Evolutionary conservation across 2,329 filamentous ascomycete species (phyloP).

Genomic region (Scedosporium apiospermum): DNA sequence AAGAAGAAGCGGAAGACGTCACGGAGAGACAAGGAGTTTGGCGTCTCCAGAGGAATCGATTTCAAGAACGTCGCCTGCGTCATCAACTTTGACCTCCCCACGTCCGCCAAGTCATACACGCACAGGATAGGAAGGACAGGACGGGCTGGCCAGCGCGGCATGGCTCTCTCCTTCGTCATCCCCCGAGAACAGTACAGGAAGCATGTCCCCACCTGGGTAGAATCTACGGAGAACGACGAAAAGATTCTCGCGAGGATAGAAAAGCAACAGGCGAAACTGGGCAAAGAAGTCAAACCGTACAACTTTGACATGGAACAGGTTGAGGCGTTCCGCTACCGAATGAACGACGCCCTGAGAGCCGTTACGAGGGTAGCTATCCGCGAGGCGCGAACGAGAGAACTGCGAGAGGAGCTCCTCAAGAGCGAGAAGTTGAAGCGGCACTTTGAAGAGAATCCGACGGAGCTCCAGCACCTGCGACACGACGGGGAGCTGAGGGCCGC

Average conservation of each 20-base stretch:
- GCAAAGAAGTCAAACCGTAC: constrained; percentile 79
- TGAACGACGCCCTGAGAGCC: constrained; percentile 82
- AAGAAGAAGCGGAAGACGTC: constrained; percentile 57
- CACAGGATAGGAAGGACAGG: constrained; percentile 93
- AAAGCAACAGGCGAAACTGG: constrained; percentile 67
- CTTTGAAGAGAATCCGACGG: constrained; percentile 93
- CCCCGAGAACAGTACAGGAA: constrained; percentile 75
- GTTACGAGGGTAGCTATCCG: constrained; percentile 85
- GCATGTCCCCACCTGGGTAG: constrained; percentile 75
- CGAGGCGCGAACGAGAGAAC: constrained; percentile 79
- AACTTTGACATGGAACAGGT: constrained; percentile 91
- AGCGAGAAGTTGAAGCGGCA: constrained; percentile 90
- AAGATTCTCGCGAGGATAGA: constrained; percentile 71
- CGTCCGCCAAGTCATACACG: constrained; percentile 84
- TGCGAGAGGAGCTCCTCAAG: constrained; percentile 83
- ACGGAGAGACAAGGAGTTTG: constrained; percentile 75
- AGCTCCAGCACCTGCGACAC: constrained; percentile 78
- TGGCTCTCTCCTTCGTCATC: constrained; percentile 91
- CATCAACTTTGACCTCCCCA: constrained; percentile 93
- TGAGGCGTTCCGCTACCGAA: constrained; percentile 88
- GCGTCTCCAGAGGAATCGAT: constrained; percentile 91
- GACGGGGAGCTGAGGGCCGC: constrained; percentile 81
- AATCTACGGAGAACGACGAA: constrained; percentile 73
- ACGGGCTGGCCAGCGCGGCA: constrained; percentile 81
- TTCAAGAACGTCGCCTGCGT: constrained; percentile 93